phyloP scores from a whole-genome alignment of 305 asterid species.

The Fraxinus albicans region DNA sequence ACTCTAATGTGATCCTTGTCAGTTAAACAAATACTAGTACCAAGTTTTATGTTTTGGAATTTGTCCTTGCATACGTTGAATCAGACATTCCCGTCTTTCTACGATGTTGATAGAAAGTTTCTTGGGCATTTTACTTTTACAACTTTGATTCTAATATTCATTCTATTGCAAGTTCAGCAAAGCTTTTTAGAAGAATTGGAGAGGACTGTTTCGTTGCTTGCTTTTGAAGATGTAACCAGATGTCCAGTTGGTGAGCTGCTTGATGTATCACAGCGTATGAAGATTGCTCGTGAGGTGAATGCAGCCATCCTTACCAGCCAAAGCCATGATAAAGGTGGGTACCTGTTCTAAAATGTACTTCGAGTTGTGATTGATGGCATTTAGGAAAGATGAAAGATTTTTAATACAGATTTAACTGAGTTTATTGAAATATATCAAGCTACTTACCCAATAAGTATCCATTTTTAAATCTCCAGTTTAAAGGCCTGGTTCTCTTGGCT shows the following conservation, averaged over 20 bases:
- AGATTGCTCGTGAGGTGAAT: conserved; percentile 54
- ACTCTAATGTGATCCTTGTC: background rate
- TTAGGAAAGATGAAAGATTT: background rate
- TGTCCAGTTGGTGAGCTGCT: conserved; percentile 75
- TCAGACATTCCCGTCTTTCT: background rate
- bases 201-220: conserved; percentile 79
- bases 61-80: background rate
- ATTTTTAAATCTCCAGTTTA: background rate
- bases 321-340: conserved; percentile 63
- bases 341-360: conserved; percentile 3
- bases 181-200: conserved; percentile 78
- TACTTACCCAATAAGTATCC: background rate
- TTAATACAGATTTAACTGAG: background rate
- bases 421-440: background rate
- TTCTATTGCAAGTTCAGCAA: conserved; percentile 44
- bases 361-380: conserved; percentile 2
- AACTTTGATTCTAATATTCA: background rate
- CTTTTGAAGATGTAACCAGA: conserved; percentile 72
- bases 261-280: conserved; percentile 60
- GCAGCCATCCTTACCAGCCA: conserved; percentile 53
- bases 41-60: background rate
- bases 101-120: background rate
- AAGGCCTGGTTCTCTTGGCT: background rate
- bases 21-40: background rate
- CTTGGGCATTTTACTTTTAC: background rate